Evolutionary conservation across 2,329 filamentous ascomycete species (phyloP), one percentile per base, ranked within the genome.

Genomic region (Diplodia seriata): DNA sequence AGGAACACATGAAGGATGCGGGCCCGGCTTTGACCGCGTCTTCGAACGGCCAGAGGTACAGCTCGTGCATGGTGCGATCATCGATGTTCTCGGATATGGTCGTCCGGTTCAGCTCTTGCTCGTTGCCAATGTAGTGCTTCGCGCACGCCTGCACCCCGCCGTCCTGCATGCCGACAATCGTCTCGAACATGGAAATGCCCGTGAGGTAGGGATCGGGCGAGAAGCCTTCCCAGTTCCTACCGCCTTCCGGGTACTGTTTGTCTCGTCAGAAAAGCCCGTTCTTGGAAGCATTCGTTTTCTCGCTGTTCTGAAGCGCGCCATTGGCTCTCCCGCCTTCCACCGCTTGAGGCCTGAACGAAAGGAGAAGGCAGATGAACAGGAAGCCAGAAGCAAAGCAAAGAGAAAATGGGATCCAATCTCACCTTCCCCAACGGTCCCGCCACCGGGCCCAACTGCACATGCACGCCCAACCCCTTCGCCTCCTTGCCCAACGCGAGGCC

Each of bases 21-120:
- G 83, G 84, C 0, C 87, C 87, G 3, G 87, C 87, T 11, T 77
- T 81, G 1, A 91, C 77, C 0, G 86, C 85, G 68, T 90, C 86
- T 68, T 86, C 84, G 69, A 90, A 91, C 0, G 89, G 88, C 84
- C 87, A 91, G 1, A 88, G 81, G 66, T 91, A 91, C n/a, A 86
- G 81, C 75, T 91, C 89, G 70, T 90, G 87, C 67, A 90, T 81
- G 0, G 88, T 87, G 71, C 85, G 84, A 73, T 91, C 89, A 69
- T 90, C 87, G 4, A 90, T 80, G 71, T 90, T 90, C 36, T 87
- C 82, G 0, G 86, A 89, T 12, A 86, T 76, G 9, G 87, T 84
- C 71, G 88, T 85, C 47, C 73, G 77, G 71, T 75, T 75, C 62
- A 72, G 85, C 69, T 89, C 87, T 75, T 90, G 88, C 73, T 90